Conservation (phyloP, 2,329 filamentous ascomycete species). For the Beauveria sp. region DNA sequence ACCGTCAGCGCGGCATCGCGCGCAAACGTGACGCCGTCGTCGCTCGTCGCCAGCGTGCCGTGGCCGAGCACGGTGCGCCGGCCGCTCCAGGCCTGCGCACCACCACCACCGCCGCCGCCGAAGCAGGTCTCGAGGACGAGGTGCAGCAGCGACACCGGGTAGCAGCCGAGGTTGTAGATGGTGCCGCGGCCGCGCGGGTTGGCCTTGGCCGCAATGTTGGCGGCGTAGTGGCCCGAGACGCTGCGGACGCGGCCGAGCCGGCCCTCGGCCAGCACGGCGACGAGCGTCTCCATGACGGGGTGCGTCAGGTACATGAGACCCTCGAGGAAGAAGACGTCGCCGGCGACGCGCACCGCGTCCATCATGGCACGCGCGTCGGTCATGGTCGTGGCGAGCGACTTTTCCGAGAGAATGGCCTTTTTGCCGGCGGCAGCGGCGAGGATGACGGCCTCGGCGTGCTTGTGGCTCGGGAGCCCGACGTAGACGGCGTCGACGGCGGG, state of each 20-base stretch:
- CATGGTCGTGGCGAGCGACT: slow-evolving; percentile 21
- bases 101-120: slow-evolving; percentile 6
- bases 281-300: slow-evolving; percentile 18
- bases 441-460: slow-evolving; percentile 19
- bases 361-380: slow-evolving; percentile 19
- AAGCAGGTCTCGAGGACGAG: slow-evolving; percentile 19
- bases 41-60: slow-evolving; percentile 17
- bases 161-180: slow-evolving; percentile 23
- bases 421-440: slow-evolving; percentile 18
- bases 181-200: slow-evolving; percentile 22
- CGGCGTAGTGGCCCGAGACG: slow-evolving; percentile 20
- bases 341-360: slow-evolving; percentile 14
- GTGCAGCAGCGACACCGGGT: slow-evolving; percentile 21
- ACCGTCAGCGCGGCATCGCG: slow-evolving; percentile 19
- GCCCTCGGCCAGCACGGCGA: slow-evolving; percentile 17
- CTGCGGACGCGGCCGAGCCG: slow-evolving; percentile 16
- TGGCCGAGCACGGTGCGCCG: slow-evolving; percentile 15
- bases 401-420: slow-evolving; percentile 21
- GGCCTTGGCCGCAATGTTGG: slow-evolving; percentile 21
- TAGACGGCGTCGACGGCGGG: slow-evolving; percentile 20
- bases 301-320: slow-evolving; percentile 22
- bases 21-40: slow-evolving; percentile 15
- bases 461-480: slow-evolving; percentile 21
- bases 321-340: slow-evolving; percentile 20
- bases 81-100: slow-evolving; percentile 12